Evolutionary conservation across 2,329 filamentous ascomycete genomes (phyloP).

Genomic region (Cercospora sojina): DNA sequence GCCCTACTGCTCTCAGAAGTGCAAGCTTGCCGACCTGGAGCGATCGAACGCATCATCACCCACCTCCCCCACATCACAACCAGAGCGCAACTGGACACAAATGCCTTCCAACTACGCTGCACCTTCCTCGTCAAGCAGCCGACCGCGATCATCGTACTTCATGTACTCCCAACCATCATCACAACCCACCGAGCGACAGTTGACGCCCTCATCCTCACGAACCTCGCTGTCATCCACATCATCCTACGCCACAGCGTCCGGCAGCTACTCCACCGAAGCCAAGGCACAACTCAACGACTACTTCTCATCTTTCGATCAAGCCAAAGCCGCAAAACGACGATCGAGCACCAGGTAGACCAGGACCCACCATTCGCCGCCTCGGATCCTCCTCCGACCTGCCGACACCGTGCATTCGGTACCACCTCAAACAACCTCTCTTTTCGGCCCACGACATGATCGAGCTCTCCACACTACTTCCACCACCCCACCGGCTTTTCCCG

Average conservation of each 20-base stretch:
- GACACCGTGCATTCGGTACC: conserved; percentile 3
- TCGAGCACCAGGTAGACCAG: conserved; percentile 31
- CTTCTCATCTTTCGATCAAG: conserved; percentile 84
- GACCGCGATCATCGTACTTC: conserved; percentile 29
- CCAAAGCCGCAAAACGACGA: conserved; percentile 58
- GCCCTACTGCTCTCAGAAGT: conserved; percentile 90
- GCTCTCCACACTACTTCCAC: not conserved
- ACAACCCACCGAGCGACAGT: conserved; percentile 39
- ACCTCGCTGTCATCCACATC: conserved; percentile 71
- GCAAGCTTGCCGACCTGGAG: conserved; percentile 85
- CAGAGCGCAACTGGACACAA: conserved; percentile 16
- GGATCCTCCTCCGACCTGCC: not conserved
- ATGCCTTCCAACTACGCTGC: conserved; percentile 17
- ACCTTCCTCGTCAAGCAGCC: conserved; percentile 15
- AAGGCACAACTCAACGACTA: conserved; percentile 81
- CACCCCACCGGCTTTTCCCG: conserved; percentile 15
- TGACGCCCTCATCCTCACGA: conserved; percentile 70
- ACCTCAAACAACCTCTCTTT: conserved; percentile 4
- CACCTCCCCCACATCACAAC: conserved; percentile 34
- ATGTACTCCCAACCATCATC: conserved; percentile 20
- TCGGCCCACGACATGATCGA: not conserved
- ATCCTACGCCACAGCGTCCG: conserved; percentile 35
- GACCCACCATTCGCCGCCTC: conserved; percentile 4
- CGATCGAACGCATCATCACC: conserved; percentile 53
- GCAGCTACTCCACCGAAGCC: conserved; percentile 70